A percentile compares a stretch with the other conserved stretches of the same genome.
phyloP scores from a whole-genome alignment of 2,329 filamentous ascomycete species.

The Leptodontidium sp. region DNA sequence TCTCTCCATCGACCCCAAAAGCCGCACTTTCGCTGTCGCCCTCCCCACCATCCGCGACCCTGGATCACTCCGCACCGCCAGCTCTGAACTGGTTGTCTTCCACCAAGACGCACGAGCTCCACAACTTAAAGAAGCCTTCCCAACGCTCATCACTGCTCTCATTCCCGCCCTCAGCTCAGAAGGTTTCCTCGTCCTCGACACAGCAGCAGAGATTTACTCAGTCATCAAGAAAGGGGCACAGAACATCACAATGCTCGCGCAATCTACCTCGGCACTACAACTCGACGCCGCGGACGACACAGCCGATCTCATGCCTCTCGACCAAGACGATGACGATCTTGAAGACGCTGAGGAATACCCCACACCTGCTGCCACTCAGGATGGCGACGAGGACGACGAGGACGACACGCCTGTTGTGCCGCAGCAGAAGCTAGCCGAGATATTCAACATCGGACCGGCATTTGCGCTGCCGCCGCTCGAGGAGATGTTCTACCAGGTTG shows the following conservation, averaged over 20 bases:
- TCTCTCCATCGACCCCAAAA: conserved; percentile 74
- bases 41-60: conserved; percentile 48
- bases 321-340: conserved; percentile 45
- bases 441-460: conserved; percentile 74
- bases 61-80: conserved; percentile 52
- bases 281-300: conserved; percentile 48
- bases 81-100: conserved; percentile 69
- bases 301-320: conserved; percentile 34
- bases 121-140: conserved; percentile 63
- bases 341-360: conserved; percentile 44
- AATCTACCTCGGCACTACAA: conserved; percentile 58
- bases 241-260: conserved; percentile 59
- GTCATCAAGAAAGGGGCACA: conserved; percentile 66
- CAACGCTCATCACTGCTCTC: conserved; percentile 70
- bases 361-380: conserved; percentile 47
- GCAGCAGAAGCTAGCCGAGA: conserved; percentile 71
- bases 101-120: conserved; percentile 65
- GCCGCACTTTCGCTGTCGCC: conserved; percentile 72
- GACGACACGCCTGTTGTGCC: conserved; percentile 68
- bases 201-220: conserved; percentile 75
- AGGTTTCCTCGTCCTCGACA: conserved; percentile 80
- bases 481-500: conserved; percentile 79
- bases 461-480: conserved; percentile 76
- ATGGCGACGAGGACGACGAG: conserved; percentile 58
- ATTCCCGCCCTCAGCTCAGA: conserved; percentile 68